Evolutionary conservation across 129 eudicot species (phyloP), one percentile per base, ranked within the genome.

Genomic region (Centrapalus pauciflorus): DNA sequence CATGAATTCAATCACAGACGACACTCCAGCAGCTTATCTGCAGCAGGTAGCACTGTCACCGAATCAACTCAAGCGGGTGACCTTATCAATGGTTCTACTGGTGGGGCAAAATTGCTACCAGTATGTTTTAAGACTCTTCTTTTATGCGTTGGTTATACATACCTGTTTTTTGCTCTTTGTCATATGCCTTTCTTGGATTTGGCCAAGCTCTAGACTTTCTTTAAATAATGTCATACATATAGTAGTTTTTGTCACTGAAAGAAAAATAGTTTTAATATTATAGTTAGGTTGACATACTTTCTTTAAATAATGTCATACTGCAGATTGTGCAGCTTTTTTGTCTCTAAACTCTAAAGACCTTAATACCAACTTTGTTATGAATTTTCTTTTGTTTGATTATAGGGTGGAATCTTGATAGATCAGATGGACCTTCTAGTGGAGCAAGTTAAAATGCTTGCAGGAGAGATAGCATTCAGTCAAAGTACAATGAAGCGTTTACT

Each of bases 51-150:
- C 79, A 70, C 85, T 11, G 57, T 87, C 21, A 76, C 84, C n/a
- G 96, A 85, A 69, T 79, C 87, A 69, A 76, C 81, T 89, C 96
- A 85, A 62, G 87, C 56, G 64, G 98, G 84, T 78, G 98, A 92
- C 76, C 85, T 85, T 61, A 67, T 80, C 24, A 83, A 79, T 77
- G 89, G 87, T 67, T 86, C 84, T 63, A 77, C 79, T 80, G 79
- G 70, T 81, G 75, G 73, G 64, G 77, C 84, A 51, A 85, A 81
- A 30, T 57, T 83, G 75, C 76, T 63, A 72, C 68, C 76, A 54
- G 89, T 81, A 79, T 63, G 89, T 75, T 55, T 40, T 46, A 56
- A 16, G 58, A 45, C 66, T 64, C 58, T 21, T 26, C 19, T 37
- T 73, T 51, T 54, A 61, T 38, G 55, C 33, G 41, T 41, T 45